Percentiles rank a stretch among this genome's conserved stretches.
Conservation (phyloP, 1,139 yeast species). For the Yamadazyma dushanensis region DNA sequence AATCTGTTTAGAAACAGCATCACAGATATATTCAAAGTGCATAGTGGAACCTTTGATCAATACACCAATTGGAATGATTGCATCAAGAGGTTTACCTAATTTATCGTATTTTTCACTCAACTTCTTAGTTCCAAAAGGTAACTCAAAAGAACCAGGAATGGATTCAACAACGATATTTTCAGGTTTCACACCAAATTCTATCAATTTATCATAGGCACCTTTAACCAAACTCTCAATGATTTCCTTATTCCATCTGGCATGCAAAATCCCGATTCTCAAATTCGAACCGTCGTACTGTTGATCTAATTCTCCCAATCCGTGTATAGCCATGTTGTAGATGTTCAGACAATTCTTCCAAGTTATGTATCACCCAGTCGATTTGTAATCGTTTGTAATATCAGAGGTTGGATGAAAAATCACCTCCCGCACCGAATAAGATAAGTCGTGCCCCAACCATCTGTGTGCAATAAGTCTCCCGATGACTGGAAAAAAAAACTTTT, state of each 20-base stretch:
- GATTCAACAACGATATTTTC: constrained; percentile 78
- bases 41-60: constrained; percentile 94
- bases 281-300: constrained; percentile 68
- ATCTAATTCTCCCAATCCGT: constrained; percentile 77
- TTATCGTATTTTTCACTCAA: constrained; percentile 48
- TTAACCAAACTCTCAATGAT: constrained; percentile 78
- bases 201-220: constrained; percentile 68
- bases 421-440: not conserved
- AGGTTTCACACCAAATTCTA: constrained; percentile 66
- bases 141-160: constrained; percentile 93
- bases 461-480: not conserved
- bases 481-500: constrained; percentile 7
- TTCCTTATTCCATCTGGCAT: constrained; percentile 89
- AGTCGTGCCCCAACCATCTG: not conserved
- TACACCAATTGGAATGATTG: constrained; percentile 90
- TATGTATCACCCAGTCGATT: not conserved
- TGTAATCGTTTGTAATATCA: not conserved
- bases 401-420: not conserved
- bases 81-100: constrained; percentile 63
- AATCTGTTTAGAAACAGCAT: constrained; percentile 80
- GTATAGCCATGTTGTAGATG: constrained; percentile 59
- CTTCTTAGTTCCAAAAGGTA: constrained; percentile 75
- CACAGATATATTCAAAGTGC: constrained; percentile 98
- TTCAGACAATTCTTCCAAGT: no score
- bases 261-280: constrained; percentile 79